Base-by-base conservation (phyloP, 2,329 filamentous ascomycete genomes). In the Thielaviopsis cerberus region DNA sequence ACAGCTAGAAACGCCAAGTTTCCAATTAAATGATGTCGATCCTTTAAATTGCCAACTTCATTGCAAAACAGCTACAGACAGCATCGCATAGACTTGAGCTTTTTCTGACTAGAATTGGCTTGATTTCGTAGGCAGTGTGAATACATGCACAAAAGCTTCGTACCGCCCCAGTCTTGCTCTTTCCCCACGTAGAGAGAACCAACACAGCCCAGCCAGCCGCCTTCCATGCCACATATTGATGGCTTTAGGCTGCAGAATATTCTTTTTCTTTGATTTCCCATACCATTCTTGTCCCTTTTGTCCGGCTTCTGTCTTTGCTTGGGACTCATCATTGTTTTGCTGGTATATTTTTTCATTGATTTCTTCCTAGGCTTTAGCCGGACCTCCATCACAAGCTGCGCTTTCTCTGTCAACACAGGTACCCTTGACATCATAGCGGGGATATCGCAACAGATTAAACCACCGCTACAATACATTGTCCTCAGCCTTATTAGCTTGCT, bases 351-450 rank as follows among this genome's bases (percentile, higher is more conserved):
- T 48, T 48, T 22, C n/a, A 4, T 48, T 48, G 5, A 20, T 48
- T 22, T 48, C 41, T 48, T 11, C 41, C 41, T 10, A 41, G 10
- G 34, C 34, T 41, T 17, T 41, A 17, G 34, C 34, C 34, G 10
- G n/a, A n/a, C n/a, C n/a, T n/a, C n/a, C n/a, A n/a, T n/a, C n/a
- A n/a, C n/a, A n/a, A n/a, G 27, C 27, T 30, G 27, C 27, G 11
- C 6, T 45, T 22, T 22, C 17, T 22, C 41, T 20, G 41, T 10
- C 41, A 10, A n/a, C n/a, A n/a, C 24, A 55, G 15, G 20, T 20
- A 37, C 53, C 37, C 24, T 61, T 61, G 59, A 61, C 59, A 61
- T 61, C 59, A 58, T 61, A 58, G 59, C 59, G 59, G 59, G 56
- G 56, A 55, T 55, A 51, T 59, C 41, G 54, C 51, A 15, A 41